Percentiles rank a stretch among this genome's conserved stretches.
Evolutionary conservation across 2,329 filamentous ascomycete species (phyloP).

Genomic region (Paramyrothecium roridum): DNA sequence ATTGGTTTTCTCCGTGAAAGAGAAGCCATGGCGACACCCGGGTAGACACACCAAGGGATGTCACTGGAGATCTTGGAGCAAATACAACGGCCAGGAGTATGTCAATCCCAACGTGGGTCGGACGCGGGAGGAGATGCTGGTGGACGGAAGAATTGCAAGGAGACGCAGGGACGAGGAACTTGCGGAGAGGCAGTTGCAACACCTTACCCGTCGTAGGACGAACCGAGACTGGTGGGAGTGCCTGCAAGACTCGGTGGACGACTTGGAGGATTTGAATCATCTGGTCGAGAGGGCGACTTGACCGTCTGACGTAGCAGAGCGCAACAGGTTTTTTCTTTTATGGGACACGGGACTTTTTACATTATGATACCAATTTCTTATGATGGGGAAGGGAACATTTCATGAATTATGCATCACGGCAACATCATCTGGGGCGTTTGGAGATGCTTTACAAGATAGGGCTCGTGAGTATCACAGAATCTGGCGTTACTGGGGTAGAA

Average conservation of each 20-base stretch:
- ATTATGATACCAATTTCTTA: not conserved
- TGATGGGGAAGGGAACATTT: too few relatives aligned
- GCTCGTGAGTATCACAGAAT: not conserved
- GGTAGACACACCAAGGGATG: conserved; percentile 8
- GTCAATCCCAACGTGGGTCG: conserved; percentile 31
- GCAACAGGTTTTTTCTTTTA: not conserved
- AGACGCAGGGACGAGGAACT: conserved; percentile 45
- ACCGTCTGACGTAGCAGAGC: not conserved
- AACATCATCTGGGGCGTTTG: too few relatives aligned
- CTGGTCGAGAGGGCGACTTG: not conserved
- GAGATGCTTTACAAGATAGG: not conserved
- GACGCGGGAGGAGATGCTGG: conserved; percentile 49
- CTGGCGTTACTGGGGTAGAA: not conserved
- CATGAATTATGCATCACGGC: too few relatives aligned
- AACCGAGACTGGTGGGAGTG: conserved; percentile 27
- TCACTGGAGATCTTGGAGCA: conserved; percentile 11
- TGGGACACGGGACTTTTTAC: not conserved
- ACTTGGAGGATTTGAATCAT: conserved; percentile 3
- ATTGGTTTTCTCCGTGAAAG: conserved; percentile 63
- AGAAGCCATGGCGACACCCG: conserved; percentile 61
- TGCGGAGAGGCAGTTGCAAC: conserved; percentile 26
- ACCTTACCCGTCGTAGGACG: conserved; percentile 7
- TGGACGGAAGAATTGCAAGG: conserved; percentile 47
- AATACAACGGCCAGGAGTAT: conserved; percentile 5
- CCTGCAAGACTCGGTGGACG: conserved; percentile 3